Evolutionary conservation across 2,329 filamentous ascomycete genomes (phyloP).

Genomic region (Fusarium euwallaceae): DNA sequence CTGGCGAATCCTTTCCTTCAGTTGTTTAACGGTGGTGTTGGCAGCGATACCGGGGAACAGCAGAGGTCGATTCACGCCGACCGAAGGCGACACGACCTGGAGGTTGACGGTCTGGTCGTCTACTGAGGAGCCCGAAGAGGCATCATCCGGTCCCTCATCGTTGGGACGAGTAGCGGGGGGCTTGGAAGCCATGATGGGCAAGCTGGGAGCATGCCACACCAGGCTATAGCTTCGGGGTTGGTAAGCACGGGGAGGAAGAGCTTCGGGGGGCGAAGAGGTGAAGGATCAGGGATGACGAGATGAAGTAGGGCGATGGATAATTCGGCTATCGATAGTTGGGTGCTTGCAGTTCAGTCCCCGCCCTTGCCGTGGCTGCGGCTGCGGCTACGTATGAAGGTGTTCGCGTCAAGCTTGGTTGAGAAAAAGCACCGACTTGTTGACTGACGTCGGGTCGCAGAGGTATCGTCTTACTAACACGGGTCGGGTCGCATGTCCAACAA

Average conservation of each 20-base stretch:
- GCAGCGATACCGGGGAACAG: slow-evolving; percentile 62
- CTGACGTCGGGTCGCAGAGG: slow-evolving; percentile 36
- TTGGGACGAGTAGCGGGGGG: slow-evolving; percentile 46
- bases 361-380: slow-evolving; percentile 23
- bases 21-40: slow-evolving; percentile 66
- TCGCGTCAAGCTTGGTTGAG: slow-evolving; percentile 13
- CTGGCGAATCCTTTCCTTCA: slow-evolving; percentile 71
- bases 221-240: slow-evolving; percentile 15
- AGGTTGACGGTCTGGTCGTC: slow-evolving; percentile 64
- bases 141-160: slow-evolving; percentile 24
- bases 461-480: slow-evolving; percentile 41
- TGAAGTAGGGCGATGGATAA: slow-evolving; percentile 11
- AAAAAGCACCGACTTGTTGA: slow-evolving; percentile 36
- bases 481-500: slow-evolving; percentile 38
- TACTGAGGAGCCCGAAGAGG: slow-evolving; percentile 35
- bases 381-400: slow-evolving; percentile 27
- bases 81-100: slow-evolving; percentile 70
- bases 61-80: slow-evolving; percentile 64
- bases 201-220: slow-evolving; percentile 46
- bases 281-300: slow-evolving; percentile 14
- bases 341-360: slow-evolving; percentile 6
- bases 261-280: slow-evolving; percentile 15
- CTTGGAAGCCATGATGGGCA: slow-evolving; percentile 57
- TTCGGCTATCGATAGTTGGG: slow-evolving; percentile 18
- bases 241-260: slow-evolving; percentile 23